phyloP scores from a whole-genome alignment of 2,329 filamentous ascomycete species.

The Colletotrichum sp. region DNA sequence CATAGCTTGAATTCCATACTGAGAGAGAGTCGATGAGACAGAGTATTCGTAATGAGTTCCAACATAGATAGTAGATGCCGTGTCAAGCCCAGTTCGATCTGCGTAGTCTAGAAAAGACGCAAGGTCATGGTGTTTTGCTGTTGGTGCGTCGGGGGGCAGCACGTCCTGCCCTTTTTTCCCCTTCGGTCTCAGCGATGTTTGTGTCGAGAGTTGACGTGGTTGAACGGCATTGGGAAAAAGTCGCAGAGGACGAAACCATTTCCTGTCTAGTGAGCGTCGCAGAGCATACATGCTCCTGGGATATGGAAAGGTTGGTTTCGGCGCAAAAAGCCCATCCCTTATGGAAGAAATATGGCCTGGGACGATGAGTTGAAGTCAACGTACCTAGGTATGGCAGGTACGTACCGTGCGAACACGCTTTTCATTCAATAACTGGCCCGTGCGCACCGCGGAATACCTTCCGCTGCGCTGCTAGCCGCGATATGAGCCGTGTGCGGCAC shows the following conservation, averaged over 20 bases:
- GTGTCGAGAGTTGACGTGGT: background rate
- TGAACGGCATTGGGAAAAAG: background rate
- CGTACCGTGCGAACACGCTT: background rate
- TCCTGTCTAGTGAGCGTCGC: background rate
- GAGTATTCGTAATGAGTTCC: constrained; percentile 83
- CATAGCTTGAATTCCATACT: constrained; percentile 67
- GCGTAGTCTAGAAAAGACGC: constrained; percentile 70
- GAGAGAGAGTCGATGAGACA: constrained; percentile 57
- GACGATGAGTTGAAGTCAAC: background rate
- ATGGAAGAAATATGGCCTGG: background rate
- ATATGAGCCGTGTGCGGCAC: background rate
- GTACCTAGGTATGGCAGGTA: background rate
- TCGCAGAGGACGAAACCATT: background rate
- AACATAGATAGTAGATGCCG: constrained; percentile 63
- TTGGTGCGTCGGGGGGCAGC: constrained; percentile 50
- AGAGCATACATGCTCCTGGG: background rate
- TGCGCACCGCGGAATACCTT: background rate
- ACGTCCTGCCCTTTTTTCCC: constrained; percentile 1
- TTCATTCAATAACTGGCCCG: background rate
- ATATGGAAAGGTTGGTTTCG: too few species aligned
- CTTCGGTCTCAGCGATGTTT: background rate
- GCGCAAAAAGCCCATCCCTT: background rate
- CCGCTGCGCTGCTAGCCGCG: background rate
- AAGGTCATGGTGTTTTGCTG: constrained; percentile 64
- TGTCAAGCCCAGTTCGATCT: constrained; percentile 56